Base-by-base conservation (phyloP, 2,329 filamentous ascomycete species). In the Lojkania enalia region DNA sequence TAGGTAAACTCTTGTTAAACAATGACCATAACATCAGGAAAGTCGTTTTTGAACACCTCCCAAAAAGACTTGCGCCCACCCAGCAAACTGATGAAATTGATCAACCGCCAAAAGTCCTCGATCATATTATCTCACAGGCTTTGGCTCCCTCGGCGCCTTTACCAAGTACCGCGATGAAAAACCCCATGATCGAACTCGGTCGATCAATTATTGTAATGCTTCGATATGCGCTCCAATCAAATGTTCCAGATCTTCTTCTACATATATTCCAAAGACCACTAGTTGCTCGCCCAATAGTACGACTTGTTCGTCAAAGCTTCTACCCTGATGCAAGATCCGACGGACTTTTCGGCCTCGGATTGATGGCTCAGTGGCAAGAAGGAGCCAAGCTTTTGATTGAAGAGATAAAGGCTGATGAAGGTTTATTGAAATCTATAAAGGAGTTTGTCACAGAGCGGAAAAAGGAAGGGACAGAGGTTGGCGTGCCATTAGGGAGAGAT, bases 151-250 rank as follows among this genome's bases (percentile, higher is more conserved):
- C 63, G 2, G 52, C 48, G 14, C 63, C 67, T 19, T 20, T 69
- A 2, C 66, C 66, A 3, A 70, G 66, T 42, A 66, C 63, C n/a
- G 48, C 63, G 1, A 69, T 70, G 65, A 70, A 68, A 46, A 68
- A 67, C n/a, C 51, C 63, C n/a, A 61, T 57, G 51, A 58, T 70
- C 23, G 67, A 70, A 48, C 50, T 66, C 11, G 61, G 60, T 1
- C 53, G 63, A 1, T 59, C 57, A 4, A 57, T 68, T 4, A 51
- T 68, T n/a, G 50, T 57, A 14, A 59, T 64, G 5, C 44, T 65
- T 6, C 42, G 60, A 16, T 58, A 55, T 32, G 45, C 62, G 4
- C 46, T 51, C 3, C 57, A 50, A 30, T 19, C 52, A 12, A 44
- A 54, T 18, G 36, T 52, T 18, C 55, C 58, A 29, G 55, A 58